Evolutionary conservation across 805 yeast genomes (phyloP).

Genomic region (Saccharomycopsis sp.): DNA sequence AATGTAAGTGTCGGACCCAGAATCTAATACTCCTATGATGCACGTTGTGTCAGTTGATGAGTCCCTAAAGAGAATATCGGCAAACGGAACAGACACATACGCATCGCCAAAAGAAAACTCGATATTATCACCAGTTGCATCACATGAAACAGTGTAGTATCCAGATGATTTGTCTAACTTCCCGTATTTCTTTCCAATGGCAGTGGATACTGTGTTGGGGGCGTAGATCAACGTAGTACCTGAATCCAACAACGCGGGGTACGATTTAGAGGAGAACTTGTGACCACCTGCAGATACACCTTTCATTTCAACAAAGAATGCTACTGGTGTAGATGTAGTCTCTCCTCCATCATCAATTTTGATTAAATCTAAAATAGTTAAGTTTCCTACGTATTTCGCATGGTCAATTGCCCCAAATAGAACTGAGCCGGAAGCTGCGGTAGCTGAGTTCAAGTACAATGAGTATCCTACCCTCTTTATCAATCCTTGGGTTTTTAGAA

Average conservation of each 20-base stretch:
- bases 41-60: too few relatives aligned
- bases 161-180: not conserved
- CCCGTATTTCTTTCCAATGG: not conserved
- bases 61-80: too few relatives aligned
- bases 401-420: slow-evolving; percentile 69
- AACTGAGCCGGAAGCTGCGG: slow-evolving; percentile 43
- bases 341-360: not conserved
- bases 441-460: slow-evolving; percentile 43
- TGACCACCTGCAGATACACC: not conserved
- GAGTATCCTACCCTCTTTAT: slow-evolving; percentile 54
- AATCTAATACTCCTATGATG: slow-evolving; percentile 9
- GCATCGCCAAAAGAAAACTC: slow-evolving; percentile 4
- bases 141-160: not conserved
- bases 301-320: not conserved
- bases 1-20: not conserved
- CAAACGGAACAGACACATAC: too few relatives aligned
- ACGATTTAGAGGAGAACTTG: not conserved
- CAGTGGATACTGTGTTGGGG: not conserved
- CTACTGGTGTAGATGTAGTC: not conserved
- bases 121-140: slow-evolving; percentile 2
- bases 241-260: slow-evolving; percentile 6
- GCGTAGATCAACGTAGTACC: not conserved
- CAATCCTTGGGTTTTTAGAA: slow-evolving; percentile 49
- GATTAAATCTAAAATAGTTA: slow-evolving; percentile 22
- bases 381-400: slow-evolving; percentile 49